Base-by-base conservation (phyloP, 257 asterid species). In the Ehretia macrophylla region DNA sequence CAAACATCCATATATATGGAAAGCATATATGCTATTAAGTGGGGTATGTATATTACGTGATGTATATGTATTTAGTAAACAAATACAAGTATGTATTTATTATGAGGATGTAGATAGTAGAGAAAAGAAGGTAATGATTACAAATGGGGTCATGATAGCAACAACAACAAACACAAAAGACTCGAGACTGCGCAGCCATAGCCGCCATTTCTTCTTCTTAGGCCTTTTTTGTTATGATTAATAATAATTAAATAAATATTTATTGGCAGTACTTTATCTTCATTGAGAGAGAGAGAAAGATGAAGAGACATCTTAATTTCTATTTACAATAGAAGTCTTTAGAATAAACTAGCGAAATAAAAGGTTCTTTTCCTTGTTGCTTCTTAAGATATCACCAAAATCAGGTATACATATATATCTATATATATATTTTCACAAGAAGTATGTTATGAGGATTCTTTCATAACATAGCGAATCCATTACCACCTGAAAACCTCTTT, bases 181-280 rank as follows among this genome's bases (percentile, higher is more conserved):
- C 38, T 48, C 61, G 70, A 60, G 65, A 56, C 66, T 56, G 78
- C 83, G 90, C 90, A 83, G 90, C 78, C 88, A 76, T 74, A 73
- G 95, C 95, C 93, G 93, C 93, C 90, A 78, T 78, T 75, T 83
- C 64, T 48, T n/a, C 48, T 38, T 58, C 57, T 51, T 50, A 65
- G 32, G 14, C 42, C 61, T 22, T 55, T 66, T 63, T 60, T 39
- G 60, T 62, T 20, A 65, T 69, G 55, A 64, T 76, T 56, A 77
- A 47, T 63, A 50, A 49, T 55, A 51, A 59, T 52, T 42, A 42
- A 21, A 19, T 51, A 10, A 19, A 4, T 52, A 22, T 14, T 50
- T 70, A 59, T 12, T 37, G 57, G 50, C 52, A 55, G 27, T 23
- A 66, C 57, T 52, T 55, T 44, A 40, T 49, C 48, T 42, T 66